Evolutionary conservation across 345 rosid genomes (phyloP).

Genomic region (Salix purpurea): DNA sequence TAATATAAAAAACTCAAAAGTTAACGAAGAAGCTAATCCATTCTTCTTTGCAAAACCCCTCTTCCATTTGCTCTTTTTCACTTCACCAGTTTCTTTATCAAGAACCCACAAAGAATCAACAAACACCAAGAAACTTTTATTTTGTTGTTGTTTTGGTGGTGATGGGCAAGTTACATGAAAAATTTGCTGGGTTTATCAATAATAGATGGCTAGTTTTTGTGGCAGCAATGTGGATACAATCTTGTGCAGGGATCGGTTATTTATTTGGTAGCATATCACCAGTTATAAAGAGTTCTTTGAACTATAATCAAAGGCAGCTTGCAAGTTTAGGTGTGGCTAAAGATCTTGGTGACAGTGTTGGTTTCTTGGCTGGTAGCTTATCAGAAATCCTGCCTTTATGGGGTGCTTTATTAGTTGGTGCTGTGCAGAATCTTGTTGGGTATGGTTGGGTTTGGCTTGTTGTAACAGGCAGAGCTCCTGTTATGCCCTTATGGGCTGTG

Average conservation of each 20-base stretch:
- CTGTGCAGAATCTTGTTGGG: constrained; percentile 80
- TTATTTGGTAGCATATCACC: constrained; percentile 96
- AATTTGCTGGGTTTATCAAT: constrained; percentile 45
- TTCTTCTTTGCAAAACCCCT: background rate
- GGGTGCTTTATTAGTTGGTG: constrained; percentile 92
- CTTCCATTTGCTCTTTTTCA: background rate
- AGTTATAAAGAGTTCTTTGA: constrained; percentile 78
- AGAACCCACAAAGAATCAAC: background rate
- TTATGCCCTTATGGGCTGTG: constrained; percentile 92
- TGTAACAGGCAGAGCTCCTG: constrained; percentile 65
- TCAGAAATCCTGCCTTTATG: constrained; percentile 86
- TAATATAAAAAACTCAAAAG: background rate
- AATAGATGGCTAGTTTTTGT: constrained; percentile 96
- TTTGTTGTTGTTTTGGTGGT: background rate
- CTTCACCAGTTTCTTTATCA: background rate
- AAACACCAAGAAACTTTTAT: background rate
- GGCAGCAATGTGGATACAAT: constrained; percentile 98
- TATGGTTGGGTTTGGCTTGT: constrained; percentile 97
- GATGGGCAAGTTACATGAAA: constrained; percentile 52
- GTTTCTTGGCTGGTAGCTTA: constrained; percentile 85
- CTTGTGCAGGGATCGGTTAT: constrained; percentile 92
- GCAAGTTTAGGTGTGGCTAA: constrained; percentile 91
- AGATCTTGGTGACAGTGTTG: constrained; percentile 96
- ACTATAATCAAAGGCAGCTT: constrained; percentile 78
- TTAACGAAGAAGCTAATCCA: background rate